These are phyloP conservation scores for Pseudevernia furfuracea DNA, from an alignment of 495 filamentous ascomycete species.

Conservation along the genomic window DNA sequence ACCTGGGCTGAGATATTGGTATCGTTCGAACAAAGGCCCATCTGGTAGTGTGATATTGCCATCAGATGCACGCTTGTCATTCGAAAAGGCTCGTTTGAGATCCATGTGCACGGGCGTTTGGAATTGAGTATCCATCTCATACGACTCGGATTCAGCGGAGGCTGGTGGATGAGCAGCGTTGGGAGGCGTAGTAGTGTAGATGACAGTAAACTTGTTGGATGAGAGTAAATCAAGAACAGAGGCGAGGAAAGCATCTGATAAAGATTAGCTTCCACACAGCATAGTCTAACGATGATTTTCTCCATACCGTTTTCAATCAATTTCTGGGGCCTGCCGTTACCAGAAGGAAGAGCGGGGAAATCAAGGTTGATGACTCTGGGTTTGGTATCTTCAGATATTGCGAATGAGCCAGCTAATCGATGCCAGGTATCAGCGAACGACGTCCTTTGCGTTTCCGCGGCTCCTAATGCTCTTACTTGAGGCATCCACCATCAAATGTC, in stretches of 20 bases:
- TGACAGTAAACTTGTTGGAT: slow-evolving; percentile 49
- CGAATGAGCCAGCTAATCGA: slow-evolving; percentile 39
- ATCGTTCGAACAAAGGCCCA: slow-evolving; percentile 75
- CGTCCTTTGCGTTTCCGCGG: background rate
- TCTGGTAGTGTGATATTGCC: slow-evolving; percentile 30
- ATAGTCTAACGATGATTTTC: background rate
- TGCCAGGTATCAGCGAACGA: slow-evolving; percentile 4
- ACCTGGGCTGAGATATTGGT: slow-evolving; percentile 81
- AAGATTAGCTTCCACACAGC: background rate
- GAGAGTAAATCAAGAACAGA: slow-evolving; percentile 50
- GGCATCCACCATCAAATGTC: slow-evolving; percentile 48
- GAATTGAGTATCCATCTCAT: slow-evolving; percentile 47
- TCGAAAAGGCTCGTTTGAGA: slow-evolving; percentile 47
- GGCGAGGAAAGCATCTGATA: slow-evolving; percentile 52
- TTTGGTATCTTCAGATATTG: slow-evolving; percentile 37
- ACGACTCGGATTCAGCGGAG: slow-evolving; percentile 34
- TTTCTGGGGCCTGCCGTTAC: slow-evolving; percentile 35
- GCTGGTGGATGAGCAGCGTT: slow-evolving; percentile 1
- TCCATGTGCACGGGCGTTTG: slow-evolving; percentile 47
- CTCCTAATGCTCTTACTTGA: slow-evolving; percentile 46
- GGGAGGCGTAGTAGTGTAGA: slow-evolving; percentile 49
- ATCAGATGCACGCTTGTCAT: slow-evolving; percentile 31
- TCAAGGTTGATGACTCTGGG: slow-evolving; percentile 46
- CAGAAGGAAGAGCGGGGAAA: slow-evolving; percentile 42
- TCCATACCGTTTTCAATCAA: slow-evolving; percentile 42